Percentiles rank a stretch among this genome's conserved stretches.
These are phyloP conservation scores for Zygosaccharomyces pseudorouxii DNA, from an alignment of 805 yeast genomes.

Conservation along the genomic window DNA sequence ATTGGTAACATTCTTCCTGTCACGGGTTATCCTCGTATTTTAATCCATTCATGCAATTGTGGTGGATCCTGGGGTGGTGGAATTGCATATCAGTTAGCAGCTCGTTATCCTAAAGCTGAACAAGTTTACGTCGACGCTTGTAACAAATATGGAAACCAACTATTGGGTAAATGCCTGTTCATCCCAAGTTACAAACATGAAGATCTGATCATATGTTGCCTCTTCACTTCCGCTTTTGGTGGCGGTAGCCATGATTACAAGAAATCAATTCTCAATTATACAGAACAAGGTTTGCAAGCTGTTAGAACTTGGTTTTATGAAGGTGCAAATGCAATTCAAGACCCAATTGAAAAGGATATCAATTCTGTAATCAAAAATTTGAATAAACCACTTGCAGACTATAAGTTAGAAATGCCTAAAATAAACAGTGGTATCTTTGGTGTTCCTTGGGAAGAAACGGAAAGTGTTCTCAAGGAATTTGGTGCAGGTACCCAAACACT, in stretches of 20 bases:
- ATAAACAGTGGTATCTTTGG: constrained; percentile 77
- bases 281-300: constrained; percentile 43
- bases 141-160: constrained; percentile 17
- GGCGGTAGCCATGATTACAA: constrained; percentile 41
- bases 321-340: constrained; percentile 7
- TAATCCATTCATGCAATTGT: constrained; percentile 80
- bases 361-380: constrained; percentile 5
- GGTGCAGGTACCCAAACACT: constrained; percentile 1
- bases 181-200: constrained; percentile 24
- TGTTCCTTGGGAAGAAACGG: constrained; percentile 76
- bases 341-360: constrained; percentile 1
- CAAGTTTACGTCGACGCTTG: constrained; percentile 38
- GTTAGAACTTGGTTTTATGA: constrained; percentile 2
- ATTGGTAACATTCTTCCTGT: constrained; percentile 21
- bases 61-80: constrained; percentile 85
- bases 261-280: constrained; percentile 45
- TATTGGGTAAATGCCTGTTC: constrained; percentile 44
- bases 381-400: constrained; percentile 10
- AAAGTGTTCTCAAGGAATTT: constrained; percentile 38
- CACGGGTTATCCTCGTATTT: constrained; percentile 37
- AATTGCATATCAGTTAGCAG: constrained; percentile 56
- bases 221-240: constrained; percentile 65
- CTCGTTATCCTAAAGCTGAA: constrained; percentile 55
- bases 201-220: constrained; percentile 48
- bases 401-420: constrained; percentile 56